Evolutionary conservation across 2,329 filamentous ascomycete genomes (phyloP).

Genomic region (Nothophoma quercina): DNA sequence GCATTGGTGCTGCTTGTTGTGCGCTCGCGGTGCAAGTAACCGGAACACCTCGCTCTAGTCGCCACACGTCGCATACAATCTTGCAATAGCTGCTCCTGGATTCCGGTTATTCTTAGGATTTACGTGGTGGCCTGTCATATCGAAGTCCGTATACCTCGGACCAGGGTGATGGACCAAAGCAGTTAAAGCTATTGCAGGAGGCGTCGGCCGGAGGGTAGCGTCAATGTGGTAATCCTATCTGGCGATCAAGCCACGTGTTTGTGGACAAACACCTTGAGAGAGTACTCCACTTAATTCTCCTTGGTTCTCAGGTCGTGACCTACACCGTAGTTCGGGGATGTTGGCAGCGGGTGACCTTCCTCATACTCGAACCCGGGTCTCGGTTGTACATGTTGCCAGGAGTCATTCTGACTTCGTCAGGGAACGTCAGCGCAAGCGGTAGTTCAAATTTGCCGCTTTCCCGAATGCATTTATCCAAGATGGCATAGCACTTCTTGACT

Average conservation of each 20-base stretch:
- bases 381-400: not conserved
- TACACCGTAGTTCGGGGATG: not conserved
- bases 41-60: not conserved
- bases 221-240: not conserved
- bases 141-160: not conserved
- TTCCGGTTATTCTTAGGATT: not conserved
- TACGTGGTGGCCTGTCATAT: not conserved
- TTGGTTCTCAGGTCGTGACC: not conserved
- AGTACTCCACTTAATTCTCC: not conserved
- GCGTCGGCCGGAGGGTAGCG: not conserved
- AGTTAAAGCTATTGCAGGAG: not conserved
- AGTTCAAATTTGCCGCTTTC: not conserved
- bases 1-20: not conserved
- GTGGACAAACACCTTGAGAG: not conserved
- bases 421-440: not conserved
- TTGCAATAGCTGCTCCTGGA: not conserved
- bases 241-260: not conserved
- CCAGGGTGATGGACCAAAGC: not conserved
- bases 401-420: not conserved
- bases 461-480: not conserved
- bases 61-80: not conserved
- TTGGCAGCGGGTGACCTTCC: not conserved
- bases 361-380: slow-evolving; percentile 3
- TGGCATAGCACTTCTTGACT: not conserved
- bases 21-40: not conserved